Conservation (phyloP, 352 stramenopile genomes). For the Globisporangium cystogenes region DNA sequence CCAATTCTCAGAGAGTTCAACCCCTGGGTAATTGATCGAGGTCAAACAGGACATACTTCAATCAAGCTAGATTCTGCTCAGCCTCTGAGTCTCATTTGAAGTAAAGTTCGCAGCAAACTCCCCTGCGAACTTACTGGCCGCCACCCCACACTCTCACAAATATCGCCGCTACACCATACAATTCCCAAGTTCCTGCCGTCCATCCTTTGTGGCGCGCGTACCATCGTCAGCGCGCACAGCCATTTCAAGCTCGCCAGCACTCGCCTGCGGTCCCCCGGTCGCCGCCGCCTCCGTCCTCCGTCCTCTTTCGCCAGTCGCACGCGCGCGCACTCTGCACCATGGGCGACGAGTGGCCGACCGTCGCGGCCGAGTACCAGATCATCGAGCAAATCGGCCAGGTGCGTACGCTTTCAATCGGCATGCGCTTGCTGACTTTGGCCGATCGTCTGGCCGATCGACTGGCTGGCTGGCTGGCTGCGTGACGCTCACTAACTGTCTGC, state of each 20-base stretch:
- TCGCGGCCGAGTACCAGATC: constrained; percentile 82
- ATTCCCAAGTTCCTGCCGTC: not conserved
- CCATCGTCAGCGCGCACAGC: not conserved
- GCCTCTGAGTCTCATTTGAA: not conserved
- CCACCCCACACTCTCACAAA: constrained; percentile 1
- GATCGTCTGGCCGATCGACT: not conserved
- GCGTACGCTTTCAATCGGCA: not conserved
- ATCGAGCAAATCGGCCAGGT: constrained; percentile 89
- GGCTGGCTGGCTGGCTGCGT: too few relatives aligned
- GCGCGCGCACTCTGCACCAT: constrained; percentile 21
- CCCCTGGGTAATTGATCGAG: too few relatives aligned
- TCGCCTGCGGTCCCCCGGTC: not conserved
- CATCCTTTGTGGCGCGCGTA: not conserved
- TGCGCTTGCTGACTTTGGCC: too few relatives aligned
- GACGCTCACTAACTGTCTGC: too few relatives aligned
- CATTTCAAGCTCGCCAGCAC: not conserved
- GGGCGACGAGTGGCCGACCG: constrained; percentile 83
- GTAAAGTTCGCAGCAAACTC: not conserved
- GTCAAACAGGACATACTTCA: too few relatives aligned
- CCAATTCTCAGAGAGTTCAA: too few relatives aligned
- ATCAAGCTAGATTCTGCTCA: not conserved
- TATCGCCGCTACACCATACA: not conserved
- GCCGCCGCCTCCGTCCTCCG: not conserved
- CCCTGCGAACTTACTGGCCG: not conserved
- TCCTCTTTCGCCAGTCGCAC: constrained; percentile 1